These are phyloP conservation scores for Phytophthora chlamydospora DNA, from an alignment of 352 stramenopile genomes.

Conservation along the genomic window DNA sequence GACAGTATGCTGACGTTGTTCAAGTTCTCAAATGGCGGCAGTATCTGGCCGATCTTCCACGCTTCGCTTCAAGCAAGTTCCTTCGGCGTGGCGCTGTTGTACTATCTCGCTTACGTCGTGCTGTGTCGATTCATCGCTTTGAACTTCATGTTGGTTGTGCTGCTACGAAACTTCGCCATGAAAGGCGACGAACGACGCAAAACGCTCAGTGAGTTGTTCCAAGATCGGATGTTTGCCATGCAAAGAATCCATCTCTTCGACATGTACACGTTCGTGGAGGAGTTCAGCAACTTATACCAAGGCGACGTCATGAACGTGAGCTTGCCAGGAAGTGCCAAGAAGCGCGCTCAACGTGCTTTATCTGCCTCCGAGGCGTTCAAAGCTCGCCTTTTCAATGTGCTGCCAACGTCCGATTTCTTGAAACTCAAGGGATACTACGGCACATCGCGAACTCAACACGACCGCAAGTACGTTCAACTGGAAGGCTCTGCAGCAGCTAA, in stretches of 20 bases:
- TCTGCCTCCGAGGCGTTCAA: conserved; percentile 70
- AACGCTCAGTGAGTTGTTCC: conserved; percentile 73
- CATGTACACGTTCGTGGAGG: conserved; percentile 75
- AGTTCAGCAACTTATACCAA: conserved; percentile 78
- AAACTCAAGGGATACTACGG: conserved; percentile 67
- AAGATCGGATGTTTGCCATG: conserved; percentile 82
- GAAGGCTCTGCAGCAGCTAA: neutral
- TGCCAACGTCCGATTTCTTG: conserved; percentile 71
- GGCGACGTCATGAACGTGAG: conserved; percentile 83
- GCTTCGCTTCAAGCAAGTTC: conserved; percentile 66
- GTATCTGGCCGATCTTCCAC: conserved; percentile 85
- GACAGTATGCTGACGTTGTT: conserved; percentile 87
- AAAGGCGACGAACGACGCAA: conserved; percentile 84
- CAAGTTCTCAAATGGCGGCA: conserved; percentile 83
- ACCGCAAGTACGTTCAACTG: conserved; percentile 33
- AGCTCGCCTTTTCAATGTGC: conserved; percentile 57
- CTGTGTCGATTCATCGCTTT: conserved; percentile 72
- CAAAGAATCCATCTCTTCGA: conserved; percentile 82
- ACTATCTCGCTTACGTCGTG: conserved; percentile 80
- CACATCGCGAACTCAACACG: conserved; percentile 22
- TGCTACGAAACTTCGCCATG: conserved; percentile 86
- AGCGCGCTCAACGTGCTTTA: conserved; percentile 59
- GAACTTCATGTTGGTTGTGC: conserved; percentile 88
- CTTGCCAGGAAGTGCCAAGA: conserved; percentile 62
- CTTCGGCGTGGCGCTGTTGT: conserved; percentile 61